Base-by-base conservation (phyloP, 257 asterid genomes). In the Perilla frutescens region DNA sequence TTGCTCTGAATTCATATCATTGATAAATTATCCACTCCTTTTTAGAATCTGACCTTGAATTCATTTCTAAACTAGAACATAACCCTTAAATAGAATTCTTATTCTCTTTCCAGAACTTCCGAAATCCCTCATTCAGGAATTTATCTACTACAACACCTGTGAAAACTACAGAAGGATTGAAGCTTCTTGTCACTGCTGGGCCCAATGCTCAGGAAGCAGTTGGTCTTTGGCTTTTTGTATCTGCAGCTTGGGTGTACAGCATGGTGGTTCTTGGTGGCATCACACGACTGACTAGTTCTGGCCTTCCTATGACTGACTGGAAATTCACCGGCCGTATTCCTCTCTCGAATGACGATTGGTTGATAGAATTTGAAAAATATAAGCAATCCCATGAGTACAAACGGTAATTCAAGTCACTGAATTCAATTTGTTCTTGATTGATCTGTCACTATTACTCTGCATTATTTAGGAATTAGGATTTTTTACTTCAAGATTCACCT, bases 191-290 rank as follows among this genome's bases (percentile, higher is more conserved):
- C 54, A 93, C 88, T 54, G 95, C 88, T 45, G 96, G 96, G 68
- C 83, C 88, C 40, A 87, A 63, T 62, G 98, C 97, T 74, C 91
- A 76, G 79, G 92, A 85, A 76, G 80, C 84, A 71, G 88, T 93
- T 54, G 96, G 98, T 43, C 72, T 79, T 70, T 93, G 97, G 98
- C 96, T 93, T 74, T 93, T 89, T 67, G 80, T 81, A 43, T 90
- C 92, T 40, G 95, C 98, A 68, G 91, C 96, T 65, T 90, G 97
- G 97, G 95, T 90, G 65, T 93, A 86, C 65, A 85, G 91, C 74
- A 90, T 90, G 97, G 98, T 93, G 78, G 91, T 93, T 49, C 96
- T 93, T 57, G 97, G 97, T 69, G 96, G 98, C 66, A 66, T 93
- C 72, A 84, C 93, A 0, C 86, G 97, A 50, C 71, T 93, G 66